phyloP scores from a whole-genome alignment of 305 asterid species.

The Fraxinus sp. region DNA sequence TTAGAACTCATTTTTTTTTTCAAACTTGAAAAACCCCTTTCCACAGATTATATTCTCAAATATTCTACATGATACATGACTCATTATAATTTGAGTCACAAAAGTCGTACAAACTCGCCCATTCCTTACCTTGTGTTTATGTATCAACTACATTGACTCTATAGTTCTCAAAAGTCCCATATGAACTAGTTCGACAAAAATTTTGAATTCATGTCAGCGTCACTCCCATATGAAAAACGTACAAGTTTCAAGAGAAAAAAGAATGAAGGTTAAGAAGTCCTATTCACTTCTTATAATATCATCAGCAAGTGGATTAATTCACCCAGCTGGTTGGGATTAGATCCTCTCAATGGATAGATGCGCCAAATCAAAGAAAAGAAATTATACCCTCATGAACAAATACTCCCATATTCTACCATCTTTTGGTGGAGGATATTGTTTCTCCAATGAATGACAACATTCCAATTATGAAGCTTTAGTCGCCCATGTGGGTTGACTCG shows the following conservation, averaged over 20 bases:
- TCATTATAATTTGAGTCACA: background rate
- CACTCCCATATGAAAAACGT: background rate
- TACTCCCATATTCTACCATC: background rate
- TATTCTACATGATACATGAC: background rate
- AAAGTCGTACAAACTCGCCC: background rate
- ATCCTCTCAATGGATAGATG: background rate
- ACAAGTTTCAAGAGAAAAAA: background rate
- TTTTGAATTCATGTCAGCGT: background rate
- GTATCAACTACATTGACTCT: background rate
- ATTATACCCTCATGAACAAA: background rate
- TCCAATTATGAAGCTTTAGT: background rate
- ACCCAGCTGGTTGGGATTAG: constrained; percentile 4
- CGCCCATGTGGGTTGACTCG: background rate
- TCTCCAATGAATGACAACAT: background rate
- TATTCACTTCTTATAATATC: background rate
- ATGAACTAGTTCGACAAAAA: background rate
- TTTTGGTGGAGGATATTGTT: background rate
- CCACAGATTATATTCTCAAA: background rate
- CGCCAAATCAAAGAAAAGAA: background rate
- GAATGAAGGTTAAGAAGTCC: background rate
- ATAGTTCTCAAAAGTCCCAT: background rate
- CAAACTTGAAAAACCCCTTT: background rate
- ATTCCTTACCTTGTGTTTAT: background rate
- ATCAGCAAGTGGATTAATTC: constrained; percentile 4
- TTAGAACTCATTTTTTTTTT: background rate